Base-by-base conservation (phyloP, 2,329 filamentous ascomycete species). In the Pseudogymnoascus sp. region DNA sequence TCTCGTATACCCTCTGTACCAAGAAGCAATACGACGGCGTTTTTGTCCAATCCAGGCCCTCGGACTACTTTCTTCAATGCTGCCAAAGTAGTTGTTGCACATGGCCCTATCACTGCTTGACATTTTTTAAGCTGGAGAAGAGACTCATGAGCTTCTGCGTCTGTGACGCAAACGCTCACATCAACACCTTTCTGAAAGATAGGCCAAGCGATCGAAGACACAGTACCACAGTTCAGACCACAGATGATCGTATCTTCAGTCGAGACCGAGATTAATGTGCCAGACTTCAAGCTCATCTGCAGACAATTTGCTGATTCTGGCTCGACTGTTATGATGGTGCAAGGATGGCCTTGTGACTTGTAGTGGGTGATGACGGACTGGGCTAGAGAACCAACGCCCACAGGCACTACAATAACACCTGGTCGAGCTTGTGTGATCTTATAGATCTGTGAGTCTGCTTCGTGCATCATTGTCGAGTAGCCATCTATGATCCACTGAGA, bases 401-500 rank as follows among this genome's bases (percentile, higher is more conserved):
- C 86, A 0, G 89, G 87, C 0, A 82, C 81, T 12, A 93, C 73
- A 31, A 86, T 79, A 8, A 84, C 74, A 0, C 77, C 81, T 5
- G 80, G 76, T 4, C 69, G 66, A 0, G 76, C 68, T 1, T 70
- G 73, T 0, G 75, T 71, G 0, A 76, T 67, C 0, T 75, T 73
- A 0, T 78, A 70, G 8, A 87, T 70, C 69, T 92, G 88, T 18
- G 77, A 71, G 60, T 91, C 87, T 0, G 84, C 77, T 70, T 94
- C 90, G 2, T 75, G 72, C 65, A 92, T 77, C 81, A 92, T 87
- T 0, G 89, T 91, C 4, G 79, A 79, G 69, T 93, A 94, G 0
- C 90, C 90, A 65, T 93, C 85, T 0, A 91, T 87, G 21, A 92
- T 88, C 85, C 87, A 92, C 73, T 83, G 56, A 11, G 31, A 8